These are phyloP conservation scores for Hypericum perforatum DNA, from an alignment of 345 rosid genomes.

Conservation along the genomic window DNA sequence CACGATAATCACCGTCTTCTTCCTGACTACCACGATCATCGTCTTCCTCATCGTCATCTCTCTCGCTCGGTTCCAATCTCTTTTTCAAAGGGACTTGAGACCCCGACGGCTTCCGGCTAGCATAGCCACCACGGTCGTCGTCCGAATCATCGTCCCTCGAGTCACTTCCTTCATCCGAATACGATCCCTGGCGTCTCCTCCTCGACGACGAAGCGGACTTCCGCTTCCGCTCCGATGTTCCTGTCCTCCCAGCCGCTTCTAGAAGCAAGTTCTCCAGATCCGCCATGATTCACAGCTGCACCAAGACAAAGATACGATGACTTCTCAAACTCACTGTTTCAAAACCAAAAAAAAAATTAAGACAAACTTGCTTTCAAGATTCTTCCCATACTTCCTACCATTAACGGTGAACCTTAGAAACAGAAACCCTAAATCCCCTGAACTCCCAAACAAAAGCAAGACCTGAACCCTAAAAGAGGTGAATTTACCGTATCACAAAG, in stretches of 20 bases:
- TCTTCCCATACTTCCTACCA: too few species aligned
- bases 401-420: too few species aligned
- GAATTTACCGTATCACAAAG: too few species aligned
- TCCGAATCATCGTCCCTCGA: constrained; percentile 84
- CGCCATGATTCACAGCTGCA: constrained; percentile 32
- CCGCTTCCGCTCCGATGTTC: constrained; percentile 43
- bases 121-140: constrained; percentile 47
- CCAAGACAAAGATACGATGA: neutral
- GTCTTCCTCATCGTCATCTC: constrained; percentile 40
- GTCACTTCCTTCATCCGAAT: constrained; percentile 86
- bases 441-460: too few species aligned
- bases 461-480: too few species aligned
- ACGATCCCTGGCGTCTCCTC: constrained; percentile 69
- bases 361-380: too few species aligned
- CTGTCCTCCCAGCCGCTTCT: constrained; percentile 96
- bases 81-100: constrained; percentile 93
- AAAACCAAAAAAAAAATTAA: too few species aligned
- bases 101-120: constrained; percentile 75
- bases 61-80: constrained; percentile 67
- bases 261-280: constrained; percentile 85
- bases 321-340: constrained; percentile 10
- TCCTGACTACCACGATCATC: constrained; percentile 60
- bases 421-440: too few species aligned
- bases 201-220: constrained; percentile 47
- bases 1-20: constrained; percentile 55